Conservation (phyloP, 345 rosid species). For the Arabidopsis suecica region DNA sequence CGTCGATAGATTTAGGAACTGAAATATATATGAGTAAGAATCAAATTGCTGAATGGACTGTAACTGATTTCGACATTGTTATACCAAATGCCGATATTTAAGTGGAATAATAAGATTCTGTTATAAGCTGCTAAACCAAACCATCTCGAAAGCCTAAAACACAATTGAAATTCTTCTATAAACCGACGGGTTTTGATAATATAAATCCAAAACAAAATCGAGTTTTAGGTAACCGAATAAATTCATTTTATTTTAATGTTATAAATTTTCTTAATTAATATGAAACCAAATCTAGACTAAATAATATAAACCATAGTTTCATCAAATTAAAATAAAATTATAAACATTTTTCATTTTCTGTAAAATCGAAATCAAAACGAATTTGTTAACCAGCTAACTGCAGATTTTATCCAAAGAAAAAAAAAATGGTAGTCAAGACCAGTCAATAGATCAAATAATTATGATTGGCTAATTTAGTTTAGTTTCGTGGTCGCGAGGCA, state of each 20-base stretch:
- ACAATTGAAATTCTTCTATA: no score
- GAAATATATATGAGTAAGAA: slow-evolving; percentile 53
- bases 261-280: background rate
- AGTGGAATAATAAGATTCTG: background rate
- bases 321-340: background rate
- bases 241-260: background rate
- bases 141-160: background rate
- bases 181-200: background rate
- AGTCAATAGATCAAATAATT: background rate
- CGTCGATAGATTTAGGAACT: slow-evolving; percentile 57
- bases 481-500: slow-evolving; percentile 30
- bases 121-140: background rate
- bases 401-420: background rate
- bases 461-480: background rate
- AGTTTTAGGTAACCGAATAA: background rate
- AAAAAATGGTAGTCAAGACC: slow-evolving; percentile 10
- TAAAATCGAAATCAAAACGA: background rate
- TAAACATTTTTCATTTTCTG: background rate
- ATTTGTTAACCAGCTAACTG: background rate
- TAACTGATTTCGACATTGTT: slow-evolving; percentile 51
- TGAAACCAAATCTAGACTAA: background rate
- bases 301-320: background rate
- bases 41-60: slow-evolving; percentile 56
- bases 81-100: slow-evolving; percentile 32
- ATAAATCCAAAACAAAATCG: background rate